Conservation (phyloP, 2,329 filamentous ascomycete genomes). For the Periconia sp. region DNA sequence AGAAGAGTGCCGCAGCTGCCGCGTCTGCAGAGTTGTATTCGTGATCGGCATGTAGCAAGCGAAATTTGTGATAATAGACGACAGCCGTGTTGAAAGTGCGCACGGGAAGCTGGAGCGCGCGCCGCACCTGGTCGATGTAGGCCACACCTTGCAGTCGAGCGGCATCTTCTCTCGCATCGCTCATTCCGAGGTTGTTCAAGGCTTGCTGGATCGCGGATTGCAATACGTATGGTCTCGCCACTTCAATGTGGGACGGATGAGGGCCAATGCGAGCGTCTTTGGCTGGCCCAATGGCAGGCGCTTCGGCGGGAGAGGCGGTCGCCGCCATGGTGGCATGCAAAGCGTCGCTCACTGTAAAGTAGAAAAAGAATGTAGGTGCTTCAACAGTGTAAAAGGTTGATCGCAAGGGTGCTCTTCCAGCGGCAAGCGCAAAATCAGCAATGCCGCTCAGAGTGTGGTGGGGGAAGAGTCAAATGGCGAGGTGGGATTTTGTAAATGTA, state of each 20-base stretch:
- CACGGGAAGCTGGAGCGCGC: slow-evolving; percentile 77
- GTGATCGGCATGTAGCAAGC: slow-evolving; percentile 78
- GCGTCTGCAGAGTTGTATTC: slow-evolving; percentile 87
- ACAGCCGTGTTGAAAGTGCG: slow-evolving; percentile 91
- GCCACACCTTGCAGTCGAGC: slow-evolving; percentile 83
- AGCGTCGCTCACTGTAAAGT: neutral
- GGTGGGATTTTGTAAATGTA: neutral
- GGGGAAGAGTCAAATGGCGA: neutral
- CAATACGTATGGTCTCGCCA: slow-evolving; percentile 75
- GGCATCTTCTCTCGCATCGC: slow-evolving; percentile 76
- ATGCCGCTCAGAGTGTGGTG: no score
- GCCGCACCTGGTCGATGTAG: slow-evolving; percentile 83
- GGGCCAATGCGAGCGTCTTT: slow-evolving; percentile 47
- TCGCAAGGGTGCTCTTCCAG: no score
- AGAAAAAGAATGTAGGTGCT: neutral
- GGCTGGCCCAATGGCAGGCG: slow-evolving; percentile 6
- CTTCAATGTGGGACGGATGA: slow-evolving; percentile 65
- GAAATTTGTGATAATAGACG: slow-evolving; percentile 92
- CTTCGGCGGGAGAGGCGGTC: slow-evolving; percentile 22
- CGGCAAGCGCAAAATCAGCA: no score
- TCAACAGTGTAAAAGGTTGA: no score
- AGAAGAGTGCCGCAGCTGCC: slow-evolving; percentile 83
- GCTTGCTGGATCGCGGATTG: slow-evolving; percentile 78
- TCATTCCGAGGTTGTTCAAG: slow-evolving; percentile 68
- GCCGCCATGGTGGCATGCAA: slow-evolving; percentile 30